A percentile compares a stretch with the other conserved stretches of the same genome.
Conservation (phyloP, 1,139 yeast genomes). For the Zygoascus sp. region DNA sequence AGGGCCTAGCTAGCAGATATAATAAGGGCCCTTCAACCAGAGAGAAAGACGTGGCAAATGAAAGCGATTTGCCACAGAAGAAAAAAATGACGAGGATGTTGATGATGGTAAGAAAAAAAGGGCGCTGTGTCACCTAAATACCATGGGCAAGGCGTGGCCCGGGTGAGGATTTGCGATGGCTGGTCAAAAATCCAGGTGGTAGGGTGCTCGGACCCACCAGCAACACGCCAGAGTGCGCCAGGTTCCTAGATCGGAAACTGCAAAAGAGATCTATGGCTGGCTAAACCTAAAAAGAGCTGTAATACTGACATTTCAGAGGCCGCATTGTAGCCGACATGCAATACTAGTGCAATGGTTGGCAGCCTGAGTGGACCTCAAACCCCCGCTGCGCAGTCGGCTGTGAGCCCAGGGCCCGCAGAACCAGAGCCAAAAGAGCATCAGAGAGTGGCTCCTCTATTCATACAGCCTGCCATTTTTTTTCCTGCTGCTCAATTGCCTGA, state of each 20-base stretch:
- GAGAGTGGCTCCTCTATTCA: too few relatives aligned
- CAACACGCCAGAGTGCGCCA: not conserved
- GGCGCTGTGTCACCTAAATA: not conserved
- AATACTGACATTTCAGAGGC: too few relatives aligned
- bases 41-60: not conserved
- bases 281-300: not conserved
- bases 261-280: not conserved
- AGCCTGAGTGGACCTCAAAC: too few relatives aligned
- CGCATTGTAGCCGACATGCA: too few relatives aligned
- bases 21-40: not conserved
- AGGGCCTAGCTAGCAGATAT: not conserved
- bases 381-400: too few relatives aligned
- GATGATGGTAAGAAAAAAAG: too few relatives aligned
- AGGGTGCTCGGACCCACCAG: conserved; percentile 1
- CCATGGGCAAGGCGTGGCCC: not conserved
- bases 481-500: too few relatives aligned
- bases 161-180: conserved; percentile 6
- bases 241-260: conserved; percentile 4
- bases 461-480: too few relatives aligned
- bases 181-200: conserved; percentile 5
- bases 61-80: not conserved
- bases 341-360: too few relatives aligned
- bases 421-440: too few relatives aligned
- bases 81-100: too few relatives aligned
- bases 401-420: too few relatives aligned